Evolutionary conservation across 208 protist species (phyloP).

Genomic region (Trypanosoma boissoni): DNA sequence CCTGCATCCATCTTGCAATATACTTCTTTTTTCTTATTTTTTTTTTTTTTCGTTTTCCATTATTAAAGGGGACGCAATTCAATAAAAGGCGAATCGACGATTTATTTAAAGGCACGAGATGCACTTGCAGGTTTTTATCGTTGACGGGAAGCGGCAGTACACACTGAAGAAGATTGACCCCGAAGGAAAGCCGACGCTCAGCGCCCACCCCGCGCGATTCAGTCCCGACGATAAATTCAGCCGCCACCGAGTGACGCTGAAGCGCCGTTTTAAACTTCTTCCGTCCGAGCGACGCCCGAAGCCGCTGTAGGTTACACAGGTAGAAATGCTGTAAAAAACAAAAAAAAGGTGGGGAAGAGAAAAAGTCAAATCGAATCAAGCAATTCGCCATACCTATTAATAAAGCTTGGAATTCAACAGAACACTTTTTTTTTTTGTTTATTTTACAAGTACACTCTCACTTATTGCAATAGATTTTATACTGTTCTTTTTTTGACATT

Average conservation of each 20-base stretch:
- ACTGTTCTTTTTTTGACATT: not conserved
- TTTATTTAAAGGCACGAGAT: constrained; percentile 21
- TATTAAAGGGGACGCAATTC: not conserved
- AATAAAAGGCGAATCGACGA: not conserved
- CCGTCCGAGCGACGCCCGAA: constrained; percentile 67
- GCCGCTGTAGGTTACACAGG: constrained; percentile 46
- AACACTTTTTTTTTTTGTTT: too few species aligned
- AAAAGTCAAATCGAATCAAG: not conserved
- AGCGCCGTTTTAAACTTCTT: constrained; percentile 90
- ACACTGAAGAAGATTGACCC: constrained; percentile 92
- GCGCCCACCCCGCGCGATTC: constrained; percentile 91
- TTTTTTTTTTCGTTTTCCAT: constrained; percentile 6
- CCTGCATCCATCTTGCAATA: not conserved
- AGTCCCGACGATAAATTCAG: constrained; percentile 93
- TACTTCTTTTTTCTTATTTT: constrained; percentile 8
- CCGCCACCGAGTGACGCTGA: constrained; percentile 89
- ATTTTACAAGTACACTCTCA: not conserved
- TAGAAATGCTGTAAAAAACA: constrained; percentile 4
- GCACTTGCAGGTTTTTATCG: constrained; percentile 81
- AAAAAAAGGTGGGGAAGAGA: not conserved
- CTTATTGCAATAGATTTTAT: not conserved
- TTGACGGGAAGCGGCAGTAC: constrained; percentile 88
- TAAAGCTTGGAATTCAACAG: not conserved
- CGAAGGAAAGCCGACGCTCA: constrained; percentile 86
- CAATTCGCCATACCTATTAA: too few species aligned